Base-by-base conservation (phyloP, 2,329 filamentous ascomycete genomes). In the Hymenoscyphus albidus region DNA sequence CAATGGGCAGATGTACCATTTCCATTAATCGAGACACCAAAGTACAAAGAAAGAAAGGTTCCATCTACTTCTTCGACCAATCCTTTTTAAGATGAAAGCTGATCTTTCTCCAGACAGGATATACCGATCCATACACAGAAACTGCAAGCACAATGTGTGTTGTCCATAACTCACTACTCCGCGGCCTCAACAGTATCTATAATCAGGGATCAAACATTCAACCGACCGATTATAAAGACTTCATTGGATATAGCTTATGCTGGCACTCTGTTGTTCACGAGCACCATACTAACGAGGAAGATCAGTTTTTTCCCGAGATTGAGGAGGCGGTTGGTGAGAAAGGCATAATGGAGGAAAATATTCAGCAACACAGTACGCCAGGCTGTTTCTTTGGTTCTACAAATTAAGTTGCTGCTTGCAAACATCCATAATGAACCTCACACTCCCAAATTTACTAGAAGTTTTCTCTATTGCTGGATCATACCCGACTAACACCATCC, bases 171-270 rank as follows among this genome's bases (percentile, higher is more conserved):
- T 78, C 82, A 65, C 83, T 88, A 70, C 81, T 88, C 68, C 83
- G 86, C 58, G 84, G 85, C 61, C 85, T 84, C 78, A 88, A 88
- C 75, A 82, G 80, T 69, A 86, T 88, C 71, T 86, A 84, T 73
- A 79, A 82, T 42, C 86, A 88, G 73, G 84, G 83, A 1, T 79
- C 80, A 22, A 77, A 82, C 70, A 75, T 88, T 54, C 73, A 78
- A 10, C 78, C 80, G 2, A 73, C 74, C 18, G 83, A 87, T 72
- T 81, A 82, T 73, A 74, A 76, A 58, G 81, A 83, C 71, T 88
- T 88, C 69, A 76, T 87, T 64, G 80, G 80, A 18, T 88, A 88
- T 76, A 77, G 79, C 40, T 76, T 83, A 64, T 81, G 84, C 0
- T 87, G 85, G 83, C 79, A 81, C 75, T 81, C 83, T 65, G 85